Evolutionary conservation across 306 rosid species (phyloP).

Genomic region (Begonia peltatifolia): DNA sequence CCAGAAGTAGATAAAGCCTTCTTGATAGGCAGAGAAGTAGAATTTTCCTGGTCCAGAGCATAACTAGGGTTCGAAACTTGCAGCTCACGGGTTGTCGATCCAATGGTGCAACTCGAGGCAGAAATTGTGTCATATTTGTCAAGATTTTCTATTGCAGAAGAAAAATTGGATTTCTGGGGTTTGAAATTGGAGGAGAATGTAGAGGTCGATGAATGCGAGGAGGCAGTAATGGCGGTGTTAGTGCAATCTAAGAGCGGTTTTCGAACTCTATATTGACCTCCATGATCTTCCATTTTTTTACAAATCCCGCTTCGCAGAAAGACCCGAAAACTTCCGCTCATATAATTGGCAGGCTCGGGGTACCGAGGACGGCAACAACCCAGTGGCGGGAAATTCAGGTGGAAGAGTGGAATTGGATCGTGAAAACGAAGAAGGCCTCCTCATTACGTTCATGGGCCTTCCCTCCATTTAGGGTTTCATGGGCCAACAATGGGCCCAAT

Average conservation of each 20-base stretch:
- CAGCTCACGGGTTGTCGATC: not conserved
- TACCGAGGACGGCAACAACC: too few relatives aligned
- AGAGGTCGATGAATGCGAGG: not conserved
- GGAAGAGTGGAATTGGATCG: too few relatives aligned
- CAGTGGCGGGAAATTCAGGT: too few relatives aligned
- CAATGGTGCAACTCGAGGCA: not conserved
- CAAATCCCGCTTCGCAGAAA: too few relatives aligned
- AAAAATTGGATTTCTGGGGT: not conserved
- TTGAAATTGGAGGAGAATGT: not conserved
- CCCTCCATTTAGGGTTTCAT: too few relatives aligned
- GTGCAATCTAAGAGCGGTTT: slow-evolving; percentile 1
- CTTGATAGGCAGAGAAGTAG: not conserved
- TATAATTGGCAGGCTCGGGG: too few relatives aligned
- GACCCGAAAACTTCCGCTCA: too few relatives aligned
- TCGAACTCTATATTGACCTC: not conserved
- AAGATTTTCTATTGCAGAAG: not conserved
- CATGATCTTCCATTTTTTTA: not conserved
- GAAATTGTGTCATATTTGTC: not conserved
- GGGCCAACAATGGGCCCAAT: too few relatives aligned
- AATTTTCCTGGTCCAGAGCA: not conserved
- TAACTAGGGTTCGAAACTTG: not conserved
- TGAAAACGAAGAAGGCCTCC: too few relatives aligned
- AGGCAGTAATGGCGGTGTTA: not conserved
- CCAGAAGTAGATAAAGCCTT: not conserved
- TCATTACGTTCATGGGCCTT: too few relatives aligned